These are phyloP conservation scores for Leptographium radiaticola DNA, from an alignment of 2,329 filamentous ascomycete species.

Conservation along the genomic window DNA sequence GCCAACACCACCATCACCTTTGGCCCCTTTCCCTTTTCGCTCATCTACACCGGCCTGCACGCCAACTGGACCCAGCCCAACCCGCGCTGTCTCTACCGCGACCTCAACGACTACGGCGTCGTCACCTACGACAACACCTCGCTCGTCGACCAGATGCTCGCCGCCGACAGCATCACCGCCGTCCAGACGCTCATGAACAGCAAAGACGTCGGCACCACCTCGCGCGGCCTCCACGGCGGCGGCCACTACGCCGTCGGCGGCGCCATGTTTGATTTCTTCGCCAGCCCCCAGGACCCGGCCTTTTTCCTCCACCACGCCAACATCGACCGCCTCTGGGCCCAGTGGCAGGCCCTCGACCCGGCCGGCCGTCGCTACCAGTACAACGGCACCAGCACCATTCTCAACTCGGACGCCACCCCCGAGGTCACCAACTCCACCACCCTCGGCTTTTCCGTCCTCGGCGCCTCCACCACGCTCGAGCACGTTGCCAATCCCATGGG, in stretches of 20 bases:
- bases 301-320: background rate
- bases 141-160: constrained; percentile 15
- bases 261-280: constrained; percentile 6
- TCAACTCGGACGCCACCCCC: background rate
- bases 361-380: background rate
- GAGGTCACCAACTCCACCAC: background rate
- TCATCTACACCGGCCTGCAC: background rate
- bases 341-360: background rate
- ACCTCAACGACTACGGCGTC: constrained; percentile 18
- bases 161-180: constrained; percentile 20
- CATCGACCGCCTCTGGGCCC: background rate
- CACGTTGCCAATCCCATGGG: background rate
- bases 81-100: constrained; percentile 27
- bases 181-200: constrained; percentile 21
- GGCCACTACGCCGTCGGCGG: constrained; percentile 24
- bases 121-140: constrained; percentile 14
- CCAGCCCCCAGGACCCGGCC: background rate
- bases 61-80: background rate
- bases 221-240: constrained; percentile 26
- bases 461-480: background rate
- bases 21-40: background rate
- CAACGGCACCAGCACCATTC: constrained; percentile 1
- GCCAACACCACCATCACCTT: background rate
- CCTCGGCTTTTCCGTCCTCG: background rate
- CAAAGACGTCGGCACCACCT: constrained; percentile 25